Percentiles rank a stretch among this genome's conserved stretches.
These are phyloP conservation scores for Ottelia alismoides DNA, from an alignment of 106 monocot genomes.

Conservation along the genomic window DNA sequence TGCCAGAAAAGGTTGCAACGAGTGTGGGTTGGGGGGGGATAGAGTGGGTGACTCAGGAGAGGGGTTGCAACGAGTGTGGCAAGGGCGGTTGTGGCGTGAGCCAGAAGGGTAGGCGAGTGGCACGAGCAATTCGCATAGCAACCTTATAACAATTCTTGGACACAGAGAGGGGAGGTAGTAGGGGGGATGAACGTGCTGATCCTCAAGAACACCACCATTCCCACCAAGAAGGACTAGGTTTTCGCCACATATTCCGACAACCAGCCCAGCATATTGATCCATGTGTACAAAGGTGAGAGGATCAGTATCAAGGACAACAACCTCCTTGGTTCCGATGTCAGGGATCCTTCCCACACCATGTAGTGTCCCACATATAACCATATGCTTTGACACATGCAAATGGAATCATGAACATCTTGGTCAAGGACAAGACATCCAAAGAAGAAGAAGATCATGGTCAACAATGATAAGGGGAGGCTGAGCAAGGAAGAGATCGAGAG, in stretches of 20 bases:
- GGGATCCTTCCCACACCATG: conserved; percentile 51
- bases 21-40: no score
- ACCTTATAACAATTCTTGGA: no score
- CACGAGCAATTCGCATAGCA: no score
- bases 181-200: no score
- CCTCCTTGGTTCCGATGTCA: conserved; percentile 39
- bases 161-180: no score
- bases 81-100: no score
- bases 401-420: conserved; percentile 48
- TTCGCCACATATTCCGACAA: conserved; percentile 49
- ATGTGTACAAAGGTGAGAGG: conserved; percentile 32
- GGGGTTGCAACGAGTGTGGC: no score
- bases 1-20: no score
- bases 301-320: conserved; percentile 6
- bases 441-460: conserved; percentile 11
- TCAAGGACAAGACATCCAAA: conserved; percentile 49
- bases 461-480: conserved; percentile 9
- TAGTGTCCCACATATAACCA: conserved; percentile 42
- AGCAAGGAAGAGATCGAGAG: conserved; percentile 6
- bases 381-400: conserved; percentile 63
- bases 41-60: no score
- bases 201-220: conserved; percentile 51
- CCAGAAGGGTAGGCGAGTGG: no score
- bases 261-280: conserved; percentile 40
- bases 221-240: conserved; percentile 50